A percentile compares a stretch with the other conserved stretches of the same genome.
phyloP scores from a whole-genome alignment of 257 asterid genomes.

The Solanum piurae region DNA sequence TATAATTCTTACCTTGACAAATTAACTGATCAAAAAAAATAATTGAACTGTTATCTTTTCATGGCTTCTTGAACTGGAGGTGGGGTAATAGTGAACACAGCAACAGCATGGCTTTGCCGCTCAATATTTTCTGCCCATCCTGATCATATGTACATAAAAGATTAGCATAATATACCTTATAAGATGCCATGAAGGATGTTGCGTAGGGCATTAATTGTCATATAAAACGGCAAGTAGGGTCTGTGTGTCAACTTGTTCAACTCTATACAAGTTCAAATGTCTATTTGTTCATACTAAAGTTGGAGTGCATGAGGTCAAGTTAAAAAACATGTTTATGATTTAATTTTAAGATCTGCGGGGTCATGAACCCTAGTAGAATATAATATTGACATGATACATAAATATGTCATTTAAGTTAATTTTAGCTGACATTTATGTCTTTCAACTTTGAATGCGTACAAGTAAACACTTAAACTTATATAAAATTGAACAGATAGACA shows the following conservation, averaged over 20 bases:
- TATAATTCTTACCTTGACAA: background rate
- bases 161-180: background rate
- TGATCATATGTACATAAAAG: background rate
- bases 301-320: background rate
- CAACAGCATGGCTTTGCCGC: conserved; percentile 19
- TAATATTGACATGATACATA: background rate
- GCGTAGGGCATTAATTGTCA: background rate
- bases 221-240: background rate
- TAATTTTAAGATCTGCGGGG: background rate
- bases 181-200: background rate
- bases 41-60: background rate
- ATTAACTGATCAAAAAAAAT: background rate
- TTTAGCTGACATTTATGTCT: background rate
- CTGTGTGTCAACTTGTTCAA: background rate
- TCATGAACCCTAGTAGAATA: background rate
- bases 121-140: conserved; percentile 23
- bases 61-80: conserved; percentile 8
- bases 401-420: too few relatives aligned
- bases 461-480: background rate
- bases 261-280: too few relatives aligned
- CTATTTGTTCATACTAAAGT: too few relatives aligned
- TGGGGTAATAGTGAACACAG: conserved; percentile 19
- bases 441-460: too few relatives aligned
- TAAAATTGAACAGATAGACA: too few relatives aligned
- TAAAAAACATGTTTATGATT: background rate